Base-by-base conservation (phyloP, 805 yeast genomes). In the Danielia oregonensis region DNA sequence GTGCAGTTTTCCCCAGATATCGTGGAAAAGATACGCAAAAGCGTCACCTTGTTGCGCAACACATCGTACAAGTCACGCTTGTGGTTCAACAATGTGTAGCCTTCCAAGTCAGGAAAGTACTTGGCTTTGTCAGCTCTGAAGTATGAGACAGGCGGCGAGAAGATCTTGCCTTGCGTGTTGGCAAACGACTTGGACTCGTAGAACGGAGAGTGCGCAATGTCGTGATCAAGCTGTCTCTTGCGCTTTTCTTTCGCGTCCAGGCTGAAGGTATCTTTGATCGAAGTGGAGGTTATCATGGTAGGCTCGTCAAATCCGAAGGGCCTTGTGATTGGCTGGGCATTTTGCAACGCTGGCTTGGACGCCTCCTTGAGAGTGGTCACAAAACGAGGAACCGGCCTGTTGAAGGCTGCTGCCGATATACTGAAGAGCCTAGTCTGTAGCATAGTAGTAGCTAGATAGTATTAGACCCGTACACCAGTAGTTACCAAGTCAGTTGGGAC, bases 121-220 rank as follows among this genome's bases (percentile, higher is more conserved):
- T 78, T 61, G 0, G 97, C 70, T 51, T 74, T 82, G 6, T 84
- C 89, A 9, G 68, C 61, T 40, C 74, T 76, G 74, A 91, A 89
- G 48, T 75, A 82, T 1, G 88, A 76, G n/a, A 74, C 68, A 1
- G 97, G 97, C 0, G 96, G 76, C 12, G 72, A 65, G 64, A 88
- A 93, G 43, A 89, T 69, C 60, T 88, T 87, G 16, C 97, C 98
- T 24, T 79, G 74, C 2, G 91, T 85, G 47, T 81, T 82, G 21
- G 32, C 43, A 33, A 50, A 67, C 2, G 71, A 65, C 39, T 65
- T 65, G 23, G 67, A 54, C 36, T 67, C 73, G 39, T 63, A 66
- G 44, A 66, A 61, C 5, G 70, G 69, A 10, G 72, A 66, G 43
- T 67, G 73, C 22, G 54, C 55, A 26, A 67, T 54, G 30, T 67